Evolutionary conservation across 2,329 filamentous ascomycete genomes (phyloP), one percentile per base, ranked within the genome.

Genomic region (Colletotrichum tamarilloi): DNA sequence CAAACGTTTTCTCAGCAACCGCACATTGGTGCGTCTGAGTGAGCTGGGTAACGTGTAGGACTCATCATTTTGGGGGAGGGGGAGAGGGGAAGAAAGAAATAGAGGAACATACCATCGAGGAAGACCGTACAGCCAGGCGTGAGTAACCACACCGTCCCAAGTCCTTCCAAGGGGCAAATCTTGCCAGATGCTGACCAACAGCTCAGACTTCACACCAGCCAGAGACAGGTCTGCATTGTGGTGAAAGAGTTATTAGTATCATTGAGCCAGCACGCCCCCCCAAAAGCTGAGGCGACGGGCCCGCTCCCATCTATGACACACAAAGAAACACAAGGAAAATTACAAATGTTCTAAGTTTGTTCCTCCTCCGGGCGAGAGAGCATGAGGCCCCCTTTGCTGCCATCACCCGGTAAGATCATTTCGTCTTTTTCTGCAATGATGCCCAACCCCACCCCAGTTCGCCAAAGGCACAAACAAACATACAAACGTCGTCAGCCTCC

Each of bases 391-490:
- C 32, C 28, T 24, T 46, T 52, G 62, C 60, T 42, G 46, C 49
- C 5, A 3, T 49, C 71, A 56, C 56, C 52, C 71, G 4, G 52
- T 12, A 42, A 52, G 57, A 38, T 73, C 67, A 35, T 73, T 66
- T 73, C 56, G 59, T 73, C 60, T 62, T 49, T 73, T 71, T 66
- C 67, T 57, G 42, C 42, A 71, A 73, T 73, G 67, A 73, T 71
- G 62, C 67, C 71, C 67, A 73, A 58, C 65, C 73, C 57, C 57
- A 65, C 60, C 64, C 69, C 35, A 74, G 60, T 73, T 69, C 73
- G 64, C 72, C 59, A 74, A 68, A 75, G 70, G 70, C 62, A 74
- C 73, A 73, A 70, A 74, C 73, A 73, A 70, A 73, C 70, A 74
- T 74, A 69, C 52, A 74, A 74, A 70, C 65, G 73, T 75, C 73